A percentile compares a stretch with the other conserved stretches of the same genome.
Evolutionary conservation across 306 rosid genomes (phyloP).

Genomic region (Fragaria vesca): DNA sequence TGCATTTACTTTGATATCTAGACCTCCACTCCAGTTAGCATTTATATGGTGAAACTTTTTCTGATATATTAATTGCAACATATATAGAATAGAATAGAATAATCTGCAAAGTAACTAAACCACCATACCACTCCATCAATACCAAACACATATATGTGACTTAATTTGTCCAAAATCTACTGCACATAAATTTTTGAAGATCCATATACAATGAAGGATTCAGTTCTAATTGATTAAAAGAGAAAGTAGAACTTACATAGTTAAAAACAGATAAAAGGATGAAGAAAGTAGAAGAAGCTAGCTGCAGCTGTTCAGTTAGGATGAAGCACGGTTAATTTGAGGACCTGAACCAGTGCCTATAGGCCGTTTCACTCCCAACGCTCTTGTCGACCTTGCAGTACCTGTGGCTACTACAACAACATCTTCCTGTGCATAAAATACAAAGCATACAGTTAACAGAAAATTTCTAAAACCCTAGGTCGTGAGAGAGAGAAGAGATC

Average conservation of each 20-base stretch:
- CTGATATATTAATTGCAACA: background rate
- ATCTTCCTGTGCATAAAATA: conserved; percentile 13
- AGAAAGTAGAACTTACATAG: background rate
- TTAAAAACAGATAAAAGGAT: background rate
- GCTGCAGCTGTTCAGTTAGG: background rate
- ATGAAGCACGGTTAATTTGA: conserved; percentile 26
- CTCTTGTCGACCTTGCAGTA: background rate
- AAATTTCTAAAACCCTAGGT: background rate
- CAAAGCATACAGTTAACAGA: background rate
- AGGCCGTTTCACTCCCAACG: conserved; percentile 15
- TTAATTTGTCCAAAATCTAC: background rate
- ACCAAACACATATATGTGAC: background rate
- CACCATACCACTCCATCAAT: background rate
- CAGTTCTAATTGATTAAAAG: background rate
- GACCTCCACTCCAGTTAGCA: background rate
- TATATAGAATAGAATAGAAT: background rate
- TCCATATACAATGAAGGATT: background rate
- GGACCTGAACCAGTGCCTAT: conserved; percentile 40
- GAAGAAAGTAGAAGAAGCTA: background rate
- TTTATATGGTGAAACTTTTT: background rate
- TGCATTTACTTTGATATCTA: background rate
- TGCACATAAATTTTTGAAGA: background rate
- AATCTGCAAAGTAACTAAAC: background rate
- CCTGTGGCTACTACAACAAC: conserved; percentile 2
- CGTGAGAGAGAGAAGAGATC: conserved; percentile 4